A percentile compares a stretch with the other conserved stretches of the same genome.
These are phyloP conservation scores for Zymoseptoria crescenta DNA, from an alignment of 2,329 filamentous ascomycete genomes.

Conservation along the genomic window DNA sequence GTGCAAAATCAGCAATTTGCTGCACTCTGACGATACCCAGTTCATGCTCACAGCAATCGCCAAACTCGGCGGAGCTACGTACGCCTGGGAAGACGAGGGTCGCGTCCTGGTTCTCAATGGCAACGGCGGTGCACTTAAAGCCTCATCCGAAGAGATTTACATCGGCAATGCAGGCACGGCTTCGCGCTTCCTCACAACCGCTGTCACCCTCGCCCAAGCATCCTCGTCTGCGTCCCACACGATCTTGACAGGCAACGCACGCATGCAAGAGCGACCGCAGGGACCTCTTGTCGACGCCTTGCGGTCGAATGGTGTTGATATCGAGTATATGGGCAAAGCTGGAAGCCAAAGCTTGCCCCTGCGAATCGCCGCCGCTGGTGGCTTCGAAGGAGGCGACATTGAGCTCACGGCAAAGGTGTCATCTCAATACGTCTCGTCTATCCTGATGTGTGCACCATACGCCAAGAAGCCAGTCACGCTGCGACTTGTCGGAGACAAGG, in stretches of 20 bases:
- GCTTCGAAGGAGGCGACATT: slow-evolving; percentile 78
- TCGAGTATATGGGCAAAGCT: slow-evolving; percentile 77
- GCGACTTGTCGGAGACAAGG: slow-evolving; percentile 87
- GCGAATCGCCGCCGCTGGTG: slow-evolving; percentile 70
- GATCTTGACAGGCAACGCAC: slow-evolving; percentile 81
- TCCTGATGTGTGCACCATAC: slow-evolving; percentile 94
- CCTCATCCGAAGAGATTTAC: slow-evolving; percentile 71
- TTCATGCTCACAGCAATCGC: slow-evolving; percentile 93
- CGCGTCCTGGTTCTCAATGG: slow-evolving; percentile 82
- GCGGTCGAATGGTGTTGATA: slow-evolving; percentile 72
- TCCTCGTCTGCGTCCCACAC: slow-evolving; percentile 56
- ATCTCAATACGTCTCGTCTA: slow-evolving; percentile 96
- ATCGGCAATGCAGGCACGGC: slow-evolving; percentile 95
- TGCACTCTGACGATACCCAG: slow-evolving; percentile 95
- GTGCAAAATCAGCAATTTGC: slow-evolving; percentile 81
- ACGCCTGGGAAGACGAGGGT: slow-evolving; percentile 91
- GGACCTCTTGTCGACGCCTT: slow-evolving; percentile 88
- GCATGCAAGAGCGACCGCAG: slow-evolving; percentile 95
- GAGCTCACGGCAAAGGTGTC: slow-evolving; percentile 91
- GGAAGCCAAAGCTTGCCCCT: slow-evolving; percentile 80
- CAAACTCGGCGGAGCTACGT: slow-evolving; percentile 76
- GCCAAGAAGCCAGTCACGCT: slow-evolving; percentile 90
- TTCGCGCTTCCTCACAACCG: slow-evolving; percentile 87
- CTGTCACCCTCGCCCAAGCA: slow-evolving; percentile 73
- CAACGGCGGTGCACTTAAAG: slow-evolving; percentile 76